These are phyloP conservation scores for Tulasnella sp. DNA, from an alignment of 768 basidiomycete genomes.

Conservation along the genomic window DNA sequence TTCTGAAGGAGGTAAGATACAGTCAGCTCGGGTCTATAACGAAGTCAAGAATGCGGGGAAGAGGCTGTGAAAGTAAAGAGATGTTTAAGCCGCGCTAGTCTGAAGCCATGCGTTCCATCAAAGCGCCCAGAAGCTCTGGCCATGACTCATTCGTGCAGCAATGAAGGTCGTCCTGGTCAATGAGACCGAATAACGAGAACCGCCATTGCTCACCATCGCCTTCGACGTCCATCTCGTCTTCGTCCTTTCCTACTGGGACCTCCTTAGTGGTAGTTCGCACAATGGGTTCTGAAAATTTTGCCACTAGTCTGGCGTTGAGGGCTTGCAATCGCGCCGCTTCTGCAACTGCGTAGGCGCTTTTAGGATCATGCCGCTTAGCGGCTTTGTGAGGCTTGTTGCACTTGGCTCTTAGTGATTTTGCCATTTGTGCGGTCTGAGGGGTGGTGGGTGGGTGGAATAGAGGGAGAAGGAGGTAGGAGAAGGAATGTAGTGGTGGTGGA, in stretches of 20 bases:
- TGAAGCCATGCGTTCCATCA: not conserved
- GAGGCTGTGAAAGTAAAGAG: not conserved
- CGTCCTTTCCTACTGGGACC: not conserved
- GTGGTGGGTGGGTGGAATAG: not conserved
- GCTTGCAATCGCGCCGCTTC: conserved; percentile 19
- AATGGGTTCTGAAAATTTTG: not conserved
- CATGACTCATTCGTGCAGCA: not conserved
- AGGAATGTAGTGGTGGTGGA: not conserved
- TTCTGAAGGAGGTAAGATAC: conserved; percentile 5
- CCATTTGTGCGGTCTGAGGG: conserved; percentile 13
- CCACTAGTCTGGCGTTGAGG: conserved; percentile 23
- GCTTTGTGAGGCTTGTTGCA: conserved; percentile 24
- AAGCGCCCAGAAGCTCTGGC: not conserved
- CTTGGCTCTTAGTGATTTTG: conserved; percentile 27
- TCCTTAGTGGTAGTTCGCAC: not conserved
- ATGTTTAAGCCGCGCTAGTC: not conserved
- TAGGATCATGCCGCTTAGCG: not conserved
- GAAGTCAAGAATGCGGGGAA: not conserved
- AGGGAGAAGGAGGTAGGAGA: not conserved
- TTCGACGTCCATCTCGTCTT: conserved; percentile 21
- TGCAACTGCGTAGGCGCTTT: conserved; percentile 18
- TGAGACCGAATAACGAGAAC: conserved; percentile 13
- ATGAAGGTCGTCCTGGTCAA: conserved; percentile 18
- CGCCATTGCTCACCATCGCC: conserved; percentile 10
- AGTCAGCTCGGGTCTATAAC: not conserved